Conservation (phyloP, 768 basidiomycete genomes). For the Epithele typhae region DNA sequence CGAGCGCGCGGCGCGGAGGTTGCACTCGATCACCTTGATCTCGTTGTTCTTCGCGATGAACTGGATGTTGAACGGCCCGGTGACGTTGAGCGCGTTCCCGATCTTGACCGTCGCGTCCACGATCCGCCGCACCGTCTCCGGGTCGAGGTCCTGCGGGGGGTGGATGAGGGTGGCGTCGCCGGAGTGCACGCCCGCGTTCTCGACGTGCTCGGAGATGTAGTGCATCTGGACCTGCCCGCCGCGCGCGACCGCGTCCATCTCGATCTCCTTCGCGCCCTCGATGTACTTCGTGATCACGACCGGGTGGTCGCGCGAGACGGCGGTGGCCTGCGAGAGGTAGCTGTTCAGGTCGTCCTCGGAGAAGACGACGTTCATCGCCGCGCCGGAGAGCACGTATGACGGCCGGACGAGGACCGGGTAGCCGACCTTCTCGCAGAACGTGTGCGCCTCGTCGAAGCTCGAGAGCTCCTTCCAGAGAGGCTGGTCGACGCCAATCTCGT, state of each 20-base stretch:
- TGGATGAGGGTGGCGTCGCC: constrained; percentile 98
- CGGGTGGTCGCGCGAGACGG: constrained; percentile 93
- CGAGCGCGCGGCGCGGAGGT: constrained; percentile 93
- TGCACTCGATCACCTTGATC: constrained; percentile 99
- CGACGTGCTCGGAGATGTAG: constrained; percentile 98
- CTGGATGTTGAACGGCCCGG: constrained; percentile 98
- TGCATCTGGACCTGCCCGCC: constrained; percentile 99
- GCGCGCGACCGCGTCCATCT: constrained; percentile 98
- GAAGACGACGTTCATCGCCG: constrained; percentile 99
- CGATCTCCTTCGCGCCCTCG: constrained; percentile 99
- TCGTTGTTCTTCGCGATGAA: constrained; percentile 99
- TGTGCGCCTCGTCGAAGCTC: constrained; percentile 79
- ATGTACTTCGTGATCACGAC: constrained; percentile 99
- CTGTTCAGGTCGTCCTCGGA: constrained; percentile 86
- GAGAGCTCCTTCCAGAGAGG: constrained; percentile 96
- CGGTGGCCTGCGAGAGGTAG: constrained; percentile 92
- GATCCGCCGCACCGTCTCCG: constrained; percentile 92
- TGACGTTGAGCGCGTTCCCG: constrained; percentile 95
- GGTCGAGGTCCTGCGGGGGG: constrained; percentile 97
- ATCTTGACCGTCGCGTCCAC: constrained; percentile 98
- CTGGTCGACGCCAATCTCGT: constrained; percentile 98
- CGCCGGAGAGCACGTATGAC: constrained; percentile 98
- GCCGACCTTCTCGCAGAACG: constrained; percentile 90
- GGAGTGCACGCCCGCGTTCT: constrained; percentile 98
- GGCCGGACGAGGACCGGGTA: constrained; percentile 97